These are phyloP conservation scores for Leucosporidium scottii DNA, from an alignment of 768 basidiomycete species.

Conservation along the genomic window DNA sequence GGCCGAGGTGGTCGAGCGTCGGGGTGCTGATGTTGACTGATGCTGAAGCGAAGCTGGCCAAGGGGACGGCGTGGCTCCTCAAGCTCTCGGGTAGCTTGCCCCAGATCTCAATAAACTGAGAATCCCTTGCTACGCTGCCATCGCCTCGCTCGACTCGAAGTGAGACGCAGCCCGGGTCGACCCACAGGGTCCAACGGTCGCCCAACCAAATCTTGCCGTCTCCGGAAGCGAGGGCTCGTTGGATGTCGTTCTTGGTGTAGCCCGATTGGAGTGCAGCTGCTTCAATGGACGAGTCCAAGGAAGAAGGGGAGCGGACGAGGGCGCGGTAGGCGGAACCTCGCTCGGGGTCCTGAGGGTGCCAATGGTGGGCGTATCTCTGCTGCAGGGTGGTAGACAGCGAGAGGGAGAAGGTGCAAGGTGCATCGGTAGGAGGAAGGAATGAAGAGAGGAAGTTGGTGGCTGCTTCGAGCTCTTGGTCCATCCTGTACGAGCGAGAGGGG, in stretches of 20 bases:
- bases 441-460: conserved; percentile 28
- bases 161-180: conserved; percentile 38
- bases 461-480: conserved; percentile 30
- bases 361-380: conserved; percentile 29
- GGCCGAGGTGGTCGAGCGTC: conserved; percentile 7
- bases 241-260: not conserved
- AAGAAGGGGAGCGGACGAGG: conserved; percentile 15
- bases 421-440: conserved; percentile 11
- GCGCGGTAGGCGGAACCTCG: conserved; percentile 36
- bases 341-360: conserved; percentile 35
- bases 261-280: not conserved
- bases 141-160: conserved; percentile 31
- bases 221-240: not conserved
- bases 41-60: conserved; percentile 11
- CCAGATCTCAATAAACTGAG: conserved; percentile 34
- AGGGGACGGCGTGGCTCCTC: conserved; percentile 23
- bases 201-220: conserved; percentile 11
- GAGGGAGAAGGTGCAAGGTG: not conserved
- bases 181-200: conserved; percentile 37
- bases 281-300: conserved; percentile 12
- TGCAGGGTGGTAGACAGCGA: conserved; percentile 16
- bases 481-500: not conserved
- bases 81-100: conserved; percentile 31
- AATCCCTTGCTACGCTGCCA: conserved; percentile 12
- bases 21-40: conserved; percentile 4